Conservation (phyloP, 495 filamentous ascomycete species). For the Penicillium diatomitis region DNA sequence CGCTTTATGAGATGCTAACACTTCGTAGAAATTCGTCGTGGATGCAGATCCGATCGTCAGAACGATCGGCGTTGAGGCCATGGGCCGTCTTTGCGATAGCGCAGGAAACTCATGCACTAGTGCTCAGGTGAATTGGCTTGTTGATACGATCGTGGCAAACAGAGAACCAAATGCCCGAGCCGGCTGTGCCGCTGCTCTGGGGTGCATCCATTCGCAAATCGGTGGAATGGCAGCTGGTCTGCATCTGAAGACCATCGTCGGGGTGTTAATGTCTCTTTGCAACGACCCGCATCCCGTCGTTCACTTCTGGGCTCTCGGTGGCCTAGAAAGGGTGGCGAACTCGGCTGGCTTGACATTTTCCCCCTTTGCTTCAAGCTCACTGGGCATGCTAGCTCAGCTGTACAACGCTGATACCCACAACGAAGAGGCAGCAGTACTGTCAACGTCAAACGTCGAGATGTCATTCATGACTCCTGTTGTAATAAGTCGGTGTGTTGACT, state of each 20-base stretch:
- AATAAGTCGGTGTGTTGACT: slow-evolving; percentile 84
- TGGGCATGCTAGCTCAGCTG: slow-evolving; percentile 87
- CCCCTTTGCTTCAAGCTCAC: slow-evolving; percentile 74
- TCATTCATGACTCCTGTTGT: slow-evolving; percentile 71
- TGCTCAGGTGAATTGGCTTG: slow-evolving; percentile 78
- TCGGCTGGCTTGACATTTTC: slow-evolving; percentile 90
- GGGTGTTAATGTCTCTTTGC: slow-evolving; percentile 89
- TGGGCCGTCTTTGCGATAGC: slow-evolving; percentile 84
- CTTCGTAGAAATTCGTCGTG: slow-evolving; percentile 55
- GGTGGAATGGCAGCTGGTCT: slow-evolving; percentile 98
- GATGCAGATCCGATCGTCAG: slow-evolving; percentile 80
- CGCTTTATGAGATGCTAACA: neutral
- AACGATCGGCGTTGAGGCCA: slow-evolving; percentile 72
- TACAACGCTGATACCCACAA: slow-evolving; percentile 90
- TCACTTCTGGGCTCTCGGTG: slow-evolving; percentile 92
- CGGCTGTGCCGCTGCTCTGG: slow-evolving; percentile 87
- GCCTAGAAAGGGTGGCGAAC: slow-evolving; percentile 77
- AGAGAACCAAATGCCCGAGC: slow-evolving; percentile 87
- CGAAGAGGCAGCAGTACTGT: slow-evolving; percentile 62
- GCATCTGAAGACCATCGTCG: slow-evolving; percentile 91
- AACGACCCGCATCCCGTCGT: slow-evolving; percentile 95
- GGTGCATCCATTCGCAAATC: slow-evolving; percentile 87
- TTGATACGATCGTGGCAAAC: slow-evolving; percentile 88
- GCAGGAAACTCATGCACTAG: slow-evolving; percentile 85
- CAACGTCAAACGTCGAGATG: slow-evolving; percentile 82